Conservation (phyloP, 2,329 filamentous ascomycete species). For the Talaromyces sp. region DNA sequence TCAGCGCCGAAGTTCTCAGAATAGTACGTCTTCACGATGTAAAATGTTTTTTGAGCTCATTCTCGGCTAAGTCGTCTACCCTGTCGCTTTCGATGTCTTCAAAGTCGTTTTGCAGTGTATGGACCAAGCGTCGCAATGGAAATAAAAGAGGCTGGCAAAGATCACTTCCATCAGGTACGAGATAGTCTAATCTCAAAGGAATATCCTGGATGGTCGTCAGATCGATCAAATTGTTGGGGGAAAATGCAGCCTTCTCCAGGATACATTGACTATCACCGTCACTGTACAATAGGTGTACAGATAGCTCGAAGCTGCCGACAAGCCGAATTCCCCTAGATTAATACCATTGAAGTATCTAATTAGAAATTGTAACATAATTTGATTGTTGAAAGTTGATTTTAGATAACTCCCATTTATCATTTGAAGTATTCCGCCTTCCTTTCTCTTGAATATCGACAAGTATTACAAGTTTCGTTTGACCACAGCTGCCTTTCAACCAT, state of each 20-base stretch:
- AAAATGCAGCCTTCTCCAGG: not conserved
- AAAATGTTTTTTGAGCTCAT: not conserved
- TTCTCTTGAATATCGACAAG: not conserved
- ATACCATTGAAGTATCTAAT: not conserved
- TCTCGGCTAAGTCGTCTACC: not conserved
- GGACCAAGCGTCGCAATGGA: not conserved
- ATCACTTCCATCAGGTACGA: not conserved
- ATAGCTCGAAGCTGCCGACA: not conserved
- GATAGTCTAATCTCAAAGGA: not conserved
- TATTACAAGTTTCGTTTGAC: constrained; percentile 20
- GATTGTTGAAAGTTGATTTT: not conserved
- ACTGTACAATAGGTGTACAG: not conserved
- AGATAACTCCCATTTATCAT: not conserved
- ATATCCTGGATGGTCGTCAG: not conserved
- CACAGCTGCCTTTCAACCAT: not conserved
- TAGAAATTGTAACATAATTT: not conserved
- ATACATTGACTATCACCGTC: not conserved
- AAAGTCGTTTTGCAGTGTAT: not conserved
- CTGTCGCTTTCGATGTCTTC: not conserved
- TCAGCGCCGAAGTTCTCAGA: not conserved
- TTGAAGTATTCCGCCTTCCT: not conserved
- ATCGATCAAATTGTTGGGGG: not conserved
- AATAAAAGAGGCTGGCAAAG: not conserved
- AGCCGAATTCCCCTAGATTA: not conserved
- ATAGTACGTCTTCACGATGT: not conserved